Percentiles rank a stretch among this genome's conserved stretches.
These are phyloP conservation scores for Ceratobasidium theobromae DNA, from an alignment of 1,284 basidiomycete genomes.

Conservation along the genomic window DNA sequence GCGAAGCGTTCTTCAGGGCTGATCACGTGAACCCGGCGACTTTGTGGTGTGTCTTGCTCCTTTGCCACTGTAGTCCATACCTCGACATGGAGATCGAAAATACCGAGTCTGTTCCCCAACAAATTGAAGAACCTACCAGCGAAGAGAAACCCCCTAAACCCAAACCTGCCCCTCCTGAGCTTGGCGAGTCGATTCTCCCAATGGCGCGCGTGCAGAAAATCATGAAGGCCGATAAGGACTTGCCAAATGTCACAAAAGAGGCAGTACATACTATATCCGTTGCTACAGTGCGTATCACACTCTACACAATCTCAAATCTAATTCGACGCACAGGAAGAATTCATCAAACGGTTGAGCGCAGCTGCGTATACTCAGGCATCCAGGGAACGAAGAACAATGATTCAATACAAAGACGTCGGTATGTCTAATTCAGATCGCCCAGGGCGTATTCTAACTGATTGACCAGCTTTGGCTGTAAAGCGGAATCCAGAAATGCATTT, in stretches of 20 bases:
- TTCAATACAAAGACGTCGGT: constrained; percentile 74
- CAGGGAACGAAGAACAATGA: constrained; percentile 62
- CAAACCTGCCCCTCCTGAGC: constrained; percentile 43
- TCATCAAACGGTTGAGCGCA: constrained; percentile 64
- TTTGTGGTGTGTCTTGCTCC: too few species aligned
- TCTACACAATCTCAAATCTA: too few species aligned
- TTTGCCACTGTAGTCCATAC: not conserved
- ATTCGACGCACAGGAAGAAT: constrained; percentile 55
- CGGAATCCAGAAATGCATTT: constrained; percentile 72
- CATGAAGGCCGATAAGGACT: constrained; percentile 77
- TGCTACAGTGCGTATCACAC: constrained; percentile 56
- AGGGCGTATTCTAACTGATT: constrained; percentile 2
- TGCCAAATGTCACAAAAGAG: constrained; percentile 69
- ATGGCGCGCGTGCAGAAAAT: constrained; percentile 74
- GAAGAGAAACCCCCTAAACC: constrained; percentile 19
- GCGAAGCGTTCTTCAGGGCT: constrained; percentile 7
- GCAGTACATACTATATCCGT: constrained; percentile 71
- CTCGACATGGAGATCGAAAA: not conserved
- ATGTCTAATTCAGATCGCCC: constrained; percentile 36
- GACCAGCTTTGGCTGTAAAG: constrained; percentile 58
- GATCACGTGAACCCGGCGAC: too few species aligned
- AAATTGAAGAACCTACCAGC: not conserved
- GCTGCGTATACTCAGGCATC: constrained; percentile 62
- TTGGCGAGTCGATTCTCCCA: constrained; percentile 68
- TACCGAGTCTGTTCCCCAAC: not conserved